Evolutionary conservation across 2,329 filamentous ascomycete species (phyloP).

Genomic region (Epichloe glyceriae): DNA sequence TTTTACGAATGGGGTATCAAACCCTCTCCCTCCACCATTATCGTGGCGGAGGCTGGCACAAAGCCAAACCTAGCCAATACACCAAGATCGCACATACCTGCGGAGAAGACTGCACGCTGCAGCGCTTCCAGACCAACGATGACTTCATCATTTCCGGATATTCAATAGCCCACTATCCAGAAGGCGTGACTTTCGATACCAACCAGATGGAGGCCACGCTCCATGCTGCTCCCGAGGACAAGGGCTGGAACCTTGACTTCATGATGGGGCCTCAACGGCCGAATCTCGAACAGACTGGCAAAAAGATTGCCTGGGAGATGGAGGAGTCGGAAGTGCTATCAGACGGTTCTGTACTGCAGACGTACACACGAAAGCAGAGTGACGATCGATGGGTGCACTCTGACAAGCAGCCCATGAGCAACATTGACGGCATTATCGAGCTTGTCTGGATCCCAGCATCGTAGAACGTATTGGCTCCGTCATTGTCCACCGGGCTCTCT

Average conservation of each 20-base stretch:
- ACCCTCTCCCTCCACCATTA: constrained; percentile 53
- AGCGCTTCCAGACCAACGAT: constrained; percentile 42
- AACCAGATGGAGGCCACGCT: constrained; percentile 41
- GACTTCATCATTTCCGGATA: constrained; percentile 46
- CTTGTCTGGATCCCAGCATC: constrained; percentile 38
- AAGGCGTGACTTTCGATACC: constrained; percentile 35
- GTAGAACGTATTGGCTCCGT: constrained; percentile 3
- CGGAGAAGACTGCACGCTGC: constrained; percentile 46
- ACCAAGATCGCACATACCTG: constrained; percentile 45
- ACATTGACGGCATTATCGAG: constrained; percentile 42
- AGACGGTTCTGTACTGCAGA: constrained; percentile 39
- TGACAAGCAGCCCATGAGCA: constrained; percentile 35
- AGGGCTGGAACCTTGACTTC: constrained; percentile 38
- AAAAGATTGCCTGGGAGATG: constrained; percentile 41
- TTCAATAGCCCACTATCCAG: constrained; percentile 44
- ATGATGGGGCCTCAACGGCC: constrained; percentile 36
- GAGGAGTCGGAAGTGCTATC: constrained; percentile 33
- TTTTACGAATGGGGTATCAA: constrained; percentile 51
- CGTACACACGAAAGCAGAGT: constrained; percentile 38
- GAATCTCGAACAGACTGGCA: constrained; percentile 33
- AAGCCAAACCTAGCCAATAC: constrained; percentile 40
- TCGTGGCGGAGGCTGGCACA: constrained; percentile 46
- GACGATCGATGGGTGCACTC: constrained; percentile 39
- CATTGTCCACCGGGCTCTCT: neutral
- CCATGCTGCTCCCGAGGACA: constrained; percentile 32